Evolutionary conservation across 2,329 filamentous ascomycete genomes (phyloP).

Genomic region (Microdochium paspali): DNA sequence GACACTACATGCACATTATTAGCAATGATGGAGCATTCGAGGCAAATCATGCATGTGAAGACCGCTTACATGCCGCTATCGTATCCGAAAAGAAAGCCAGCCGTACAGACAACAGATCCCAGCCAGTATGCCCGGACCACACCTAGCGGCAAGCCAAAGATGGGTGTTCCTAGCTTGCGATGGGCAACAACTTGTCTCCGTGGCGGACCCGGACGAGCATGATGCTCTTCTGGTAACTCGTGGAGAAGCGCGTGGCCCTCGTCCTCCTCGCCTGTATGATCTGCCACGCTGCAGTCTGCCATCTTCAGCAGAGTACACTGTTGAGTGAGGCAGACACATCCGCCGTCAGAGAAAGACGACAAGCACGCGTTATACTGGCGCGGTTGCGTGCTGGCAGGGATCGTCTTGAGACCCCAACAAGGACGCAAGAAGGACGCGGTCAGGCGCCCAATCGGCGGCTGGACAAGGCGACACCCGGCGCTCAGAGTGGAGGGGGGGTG

Average conservation of each 20-base stretch:
- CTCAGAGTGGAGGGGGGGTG: not conserved
- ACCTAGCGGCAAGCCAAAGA: conserved; percentile 17
- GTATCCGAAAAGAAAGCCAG: conserved; percentile 37
- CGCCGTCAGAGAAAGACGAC: not conserved
- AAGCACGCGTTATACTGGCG: not conserved
- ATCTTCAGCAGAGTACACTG: too few species aligned
- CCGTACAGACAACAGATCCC: conserved; percentile 38
- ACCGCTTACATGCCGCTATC: conserved; percentile 27
- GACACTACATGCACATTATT: conserved; percentile 7
- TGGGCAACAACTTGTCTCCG: too few species aligned
- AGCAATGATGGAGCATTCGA: too few species aligned
- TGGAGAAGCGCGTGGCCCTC: conserved; percentile 7
- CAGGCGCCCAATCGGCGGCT: not conserved
- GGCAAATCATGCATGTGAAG: not conserved
- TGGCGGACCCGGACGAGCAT: not conserved
- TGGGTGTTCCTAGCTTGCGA: not conserved
- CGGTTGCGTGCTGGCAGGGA: not conserved
- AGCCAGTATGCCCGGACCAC: conserved; percentile 40
- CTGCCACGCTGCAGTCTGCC: not conserved
- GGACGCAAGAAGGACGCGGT: not conserved
- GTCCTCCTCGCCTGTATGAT: not conserved
- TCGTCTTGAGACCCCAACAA: not conserved
- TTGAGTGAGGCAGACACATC: too few species aligned
- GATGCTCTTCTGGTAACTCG: conserved; percentile 3
- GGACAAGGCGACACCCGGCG: not conserved